These are phyloP conservation scores for Asterophora parasitica DNA, from an alignment of 768 basidiomycete species.

Conservation along the genomic window DNA sequence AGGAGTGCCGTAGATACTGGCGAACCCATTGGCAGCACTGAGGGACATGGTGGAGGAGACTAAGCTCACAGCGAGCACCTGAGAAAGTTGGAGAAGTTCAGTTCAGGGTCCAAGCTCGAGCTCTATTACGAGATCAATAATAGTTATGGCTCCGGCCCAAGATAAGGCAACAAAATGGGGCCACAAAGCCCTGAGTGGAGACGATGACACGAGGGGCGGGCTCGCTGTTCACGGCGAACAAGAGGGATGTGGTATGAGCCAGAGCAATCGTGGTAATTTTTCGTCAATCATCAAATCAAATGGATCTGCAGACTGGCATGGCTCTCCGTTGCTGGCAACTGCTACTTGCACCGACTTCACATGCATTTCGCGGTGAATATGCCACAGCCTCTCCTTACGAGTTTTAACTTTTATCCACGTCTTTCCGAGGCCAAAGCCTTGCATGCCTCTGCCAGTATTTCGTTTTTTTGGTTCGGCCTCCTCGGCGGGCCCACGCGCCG, in stretches of 20 bases:
- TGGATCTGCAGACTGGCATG: no score
- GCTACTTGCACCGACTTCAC: no score
- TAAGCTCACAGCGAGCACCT: background rate
- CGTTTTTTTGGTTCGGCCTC: no score
- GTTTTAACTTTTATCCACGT: no score
- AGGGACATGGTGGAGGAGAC: constrained; percentile 17
- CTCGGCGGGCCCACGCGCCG: no score
- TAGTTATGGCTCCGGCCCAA: background rate
- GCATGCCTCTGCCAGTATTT: no score
- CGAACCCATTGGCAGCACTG: constrained; percentile 11
- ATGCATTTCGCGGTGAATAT: no score
- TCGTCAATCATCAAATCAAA: constrained; percentile 1
- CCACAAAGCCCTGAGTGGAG: background rate
- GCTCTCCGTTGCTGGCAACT: no score
- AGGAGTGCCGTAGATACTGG: constrained; percentile 25
- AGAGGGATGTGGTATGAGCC: constrained; percentile 5
- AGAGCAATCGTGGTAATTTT: constrained; percentile 16
- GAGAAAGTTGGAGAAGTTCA: constrained; percentile 11
- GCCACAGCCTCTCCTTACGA: no score
- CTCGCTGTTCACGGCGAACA: constrained; percentile 11
- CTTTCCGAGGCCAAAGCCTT: no score
- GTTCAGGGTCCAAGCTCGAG: constrained; percentile 10
- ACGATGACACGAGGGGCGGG: background rate
- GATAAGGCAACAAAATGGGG: background rate
- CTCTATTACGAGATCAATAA: constrained; percentile 9